A percentile compares a stretch with the other conserved stretches of the same genome.
phyloP scores from a whole-genome alignment of 2,329 filamentous ascomycete species.

The Ceratocystis colombiana region DNA sequence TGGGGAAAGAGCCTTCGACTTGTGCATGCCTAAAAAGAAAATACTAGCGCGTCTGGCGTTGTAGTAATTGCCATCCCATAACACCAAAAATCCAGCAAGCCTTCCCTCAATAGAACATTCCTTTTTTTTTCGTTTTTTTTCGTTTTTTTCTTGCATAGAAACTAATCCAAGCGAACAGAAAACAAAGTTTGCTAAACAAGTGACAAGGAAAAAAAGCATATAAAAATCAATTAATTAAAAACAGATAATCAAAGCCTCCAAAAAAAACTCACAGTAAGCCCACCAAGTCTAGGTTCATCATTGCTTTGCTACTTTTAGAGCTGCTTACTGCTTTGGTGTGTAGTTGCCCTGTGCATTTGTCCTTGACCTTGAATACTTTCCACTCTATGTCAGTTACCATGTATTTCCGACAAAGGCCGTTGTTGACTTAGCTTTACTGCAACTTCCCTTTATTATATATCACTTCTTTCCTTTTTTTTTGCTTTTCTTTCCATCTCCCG shows the following conservation, averaged over 20 bases:
- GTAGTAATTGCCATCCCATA: neutral
- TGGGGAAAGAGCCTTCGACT: neutral
- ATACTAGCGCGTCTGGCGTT: neutral
- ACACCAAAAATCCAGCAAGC: neutral
- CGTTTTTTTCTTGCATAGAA: neutral
- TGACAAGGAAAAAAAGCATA: neutral
- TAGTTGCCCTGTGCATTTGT: conserved; percentile 1
- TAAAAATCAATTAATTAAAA: neutral
- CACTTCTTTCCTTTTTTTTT: conserved; percentile 10
- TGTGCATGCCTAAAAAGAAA: neutral
- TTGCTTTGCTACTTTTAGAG: conserved; percentile 4
- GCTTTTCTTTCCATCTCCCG: neutral
- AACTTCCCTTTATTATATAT: conserved; percentile 15
- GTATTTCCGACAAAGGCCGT: neutral
- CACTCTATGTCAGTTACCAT: neutral
- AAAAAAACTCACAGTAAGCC: neutral
- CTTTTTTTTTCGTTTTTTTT: neutral
- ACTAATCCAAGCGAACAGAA: neutral
- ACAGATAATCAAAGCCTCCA: neutral
- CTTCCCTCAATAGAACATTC: neutral
- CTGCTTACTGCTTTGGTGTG: conserved; percentile 7
- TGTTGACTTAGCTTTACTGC: neutral
- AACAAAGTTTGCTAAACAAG: neutral
- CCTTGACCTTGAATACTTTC: neutral
- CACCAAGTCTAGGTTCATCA: neutral